Evolutionary conservation across 768 basidiomycete species (phyloP).

Genomic region (Leccinum ochraceum): DNA sequence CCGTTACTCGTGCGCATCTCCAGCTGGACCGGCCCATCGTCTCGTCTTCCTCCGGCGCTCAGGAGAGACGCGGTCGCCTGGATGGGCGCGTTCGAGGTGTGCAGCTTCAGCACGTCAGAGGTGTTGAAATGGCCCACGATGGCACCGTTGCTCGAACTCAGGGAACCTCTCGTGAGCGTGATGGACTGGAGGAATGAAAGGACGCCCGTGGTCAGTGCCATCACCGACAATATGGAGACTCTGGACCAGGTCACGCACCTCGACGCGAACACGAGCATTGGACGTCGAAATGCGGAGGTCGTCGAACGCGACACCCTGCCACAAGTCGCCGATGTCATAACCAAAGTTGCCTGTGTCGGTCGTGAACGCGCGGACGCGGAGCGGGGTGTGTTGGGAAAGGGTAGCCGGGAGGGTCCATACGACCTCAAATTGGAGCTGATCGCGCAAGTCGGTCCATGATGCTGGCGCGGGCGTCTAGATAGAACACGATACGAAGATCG

Average conservation of each 20-base stretch:
- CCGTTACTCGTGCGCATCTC: conserved; percentile 28
- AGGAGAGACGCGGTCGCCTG: conserved; percentile 28
- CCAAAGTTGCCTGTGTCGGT: conserved; percentile 32
- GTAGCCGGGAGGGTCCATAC: conserved; percentile 32
- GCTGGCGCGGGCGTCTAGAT: conserved; percentile 18
- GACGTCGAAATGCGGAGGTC: conserved; percentile 22
- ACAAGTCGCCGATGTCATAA: conserved; percentile 31
- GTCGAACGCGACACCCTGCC: conserved; percentile 30
- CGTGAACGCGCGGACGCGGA: conserved; percentile 31
- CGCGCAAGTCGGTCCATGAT: conserved; percentile 3
- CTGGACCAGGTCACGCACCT: conserved; percentile 24
- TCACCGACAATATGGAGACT: not conserved
- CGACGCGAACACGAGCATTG: conserved; percentile 28
- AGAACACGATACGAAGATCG: not conserved
- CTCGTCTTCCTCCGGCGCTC: not conserved
- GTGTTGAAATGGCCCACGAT: conserved; percentile 42
- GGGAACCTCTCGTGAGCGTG: conserved; percentile 17
- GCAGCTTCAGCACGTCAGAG: conserved; percentile 27
- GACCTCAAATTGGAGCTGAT: conserved; percentile 30
- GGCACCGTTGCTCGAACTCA: conserved; percentile 35
- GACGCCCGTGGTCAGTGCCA: not conserved
- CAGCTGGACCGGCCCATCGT: not conserved
- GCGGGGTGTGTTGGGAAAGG: conserved; percentile 2
- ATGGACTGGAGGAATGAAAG: conserved; percentile 30
- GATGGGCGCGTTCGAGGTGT: conserved; percentile 39